phyloP scores from a whole-genome alignment of 1,284 basidiomycete genomes.

The Rhodofomes roseus region DNA sequence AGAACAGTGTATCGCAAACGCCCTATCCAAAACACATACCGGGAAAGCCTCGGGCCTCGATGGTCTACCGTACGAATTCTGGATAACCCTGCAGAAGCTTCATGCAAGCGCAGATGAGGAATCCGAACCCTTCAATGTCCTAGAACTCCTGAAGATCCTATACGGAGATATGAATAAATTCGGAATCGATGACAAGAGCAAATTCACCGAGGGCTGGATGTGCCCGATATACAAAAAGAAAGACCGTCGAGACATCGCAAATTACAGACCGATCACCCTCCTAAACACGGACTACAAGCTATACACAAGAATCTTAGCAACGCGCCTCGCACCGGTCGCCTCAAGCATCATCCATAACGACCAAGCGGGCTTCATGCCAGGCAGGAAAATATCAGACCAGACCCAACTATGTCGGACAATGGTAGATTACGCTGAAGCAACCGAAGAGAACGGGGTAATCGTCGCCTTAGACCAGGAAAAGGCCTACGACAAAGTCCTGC shows the following conservation, averaged over 20 bases:
- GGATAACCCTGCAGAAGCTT: too few relatives aligned
- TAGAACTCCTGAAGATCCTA: neutral
- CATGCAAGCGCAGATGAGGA: too few relatives aligned
- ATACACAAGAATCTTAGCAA: conserved; percentile 18
- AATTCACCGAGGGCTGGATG: conserved; percentile 30
- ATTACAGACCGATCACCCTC: conserved; percentile 32
- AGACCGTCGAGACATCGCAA: conserved; percentile 20
- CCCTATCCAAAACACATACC: too few relatives aligned
- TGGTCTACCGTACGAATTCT: too few relatives aligned
- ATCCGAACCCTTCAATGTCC: neutral
- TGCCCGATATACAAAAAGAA: conserved; percentile 34
- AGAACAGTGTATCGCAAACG: too few relatives aligned
- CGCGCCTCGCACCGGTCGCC: conserved; percentile 11
- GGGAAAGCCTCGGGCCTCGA: too few relatives aligned
- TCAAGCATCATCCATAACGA: conserved; percentile 15
- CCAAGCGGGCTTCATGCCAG: conserved; percentile 29
- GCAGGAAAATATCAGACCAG: conserved; percentile 21
- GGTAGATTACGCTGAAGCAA: conserved; percentile 21
- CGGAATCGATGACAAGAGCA: too few relatives aligned
- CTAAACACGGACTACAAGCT: conserved; percentile 33
- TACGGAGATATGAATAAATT: too few relatives aligned
- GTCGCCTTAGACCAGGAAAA: conserved; percentile 14
- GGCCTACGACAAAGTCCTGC: conserved; percentile 26
- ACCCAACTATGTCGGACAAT: conserved; percentile 16
- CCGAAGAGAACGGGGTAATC: conserved; percentile 21